A percentile compares a stretch with the other conserved stretches of the same genome.
These are phyloP conservation scores for Sanghuangporus baumii DNA, from an alignment of 1,284 basidiomycete species.

Conservation along the genomic window DNA sequence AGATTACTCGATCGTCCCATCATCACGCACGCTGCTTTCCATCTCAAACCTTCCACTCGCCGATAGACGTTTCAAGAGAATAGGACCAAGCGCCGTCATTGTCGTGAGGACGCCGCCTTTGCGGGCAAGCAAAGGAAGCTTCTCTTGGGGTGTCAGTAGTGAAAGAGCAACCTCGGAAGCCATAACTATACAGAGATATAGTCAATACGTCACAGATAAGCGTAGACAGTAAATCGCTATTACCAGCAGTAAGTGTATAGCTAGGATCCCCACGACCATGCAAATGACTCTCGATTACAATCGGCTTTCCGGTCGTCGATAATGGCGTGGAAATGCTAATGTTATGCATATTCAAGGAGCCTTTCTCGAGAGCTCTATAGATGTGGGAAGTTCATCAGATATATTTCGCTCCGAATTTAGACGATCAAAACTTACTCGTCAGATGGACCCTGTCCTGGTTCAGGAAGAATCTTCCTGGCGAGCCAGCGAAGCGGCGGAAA, in stretches of 20 bases:
- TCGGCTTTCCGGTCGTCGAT: constrained; percentile 33
- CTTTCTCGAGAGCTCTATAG: background rate
- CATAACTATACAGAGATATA: constrained; percentile 44
- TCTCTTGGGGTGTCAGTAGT: constrained; percentile 42
- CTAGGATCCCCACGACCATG: constrained; percentile 75
- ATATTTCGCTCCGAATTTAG: background rate
- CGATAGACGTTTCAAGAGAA: constrained; percentile 59
- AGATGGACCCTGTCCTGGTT: constrained; percentile 59
- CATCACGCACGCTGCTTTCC: background rate
- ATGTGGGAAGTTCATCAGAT: background rate
- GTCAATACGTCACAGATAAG: background rate
- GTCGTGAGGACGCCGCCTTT: constrained; percentile 78
- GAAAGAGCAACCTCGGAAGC: constrained; percentile 71
- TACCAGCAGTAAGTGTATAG: constrained; percentile 66
- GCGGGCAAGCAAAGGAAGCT: constrained; percentile 48
- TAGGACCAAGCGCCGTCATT: constrained; percentile 70
- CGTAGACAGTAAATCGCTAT: constrained; percentile 19
- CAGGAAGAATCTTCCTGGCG: constrained; percentile 42
- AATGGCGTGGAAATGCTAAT: constrained; percentile 42
- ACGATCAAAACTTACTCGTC: constrained; percentile 39
- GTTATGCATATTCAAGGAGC: constrained; percentile 31
- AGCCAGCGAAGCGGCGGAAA: constrained; percentile 48
- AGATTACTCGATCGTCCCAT: background rate
- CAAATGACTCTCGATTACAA: constrained; percentile 56
- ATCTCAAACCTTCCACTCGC: constrained; percentile 43